A percentile compares a stretch with the other conserved stretches of the same genome.
These are phyloP conservation scores for Lactarius evosmus DNA, from an alignment of 768 basidiomycete species.

Conservation along the genomic window DNA sequence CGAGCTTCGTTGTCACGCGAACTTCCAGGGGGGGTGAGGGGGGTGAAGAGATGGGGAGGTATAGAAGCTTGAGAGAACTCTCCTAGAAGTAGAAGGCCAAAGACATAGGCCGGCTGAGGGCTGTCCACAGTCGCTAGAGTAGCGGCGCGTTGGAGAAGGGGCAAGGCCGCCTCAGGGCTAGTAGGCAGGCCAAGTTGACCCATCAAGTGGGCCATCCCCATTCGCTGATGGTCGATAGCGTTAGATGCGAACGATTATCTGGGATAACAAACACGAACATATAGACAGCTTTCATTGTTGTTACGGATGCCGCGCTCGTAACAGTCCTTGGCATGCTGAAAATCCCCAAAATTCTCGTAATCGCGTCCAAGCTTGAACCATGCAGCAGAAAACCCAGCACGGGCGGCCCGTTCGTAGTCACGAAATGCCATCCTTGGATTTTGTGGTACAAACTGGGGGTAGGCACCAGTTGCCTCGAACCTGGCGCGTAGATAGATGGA, in stretches of 20 bases:
- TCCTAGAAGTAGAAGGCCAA: slow-evolving; percentile 78
- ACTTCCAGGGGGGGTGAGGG: slow-evolving; percentile 51
- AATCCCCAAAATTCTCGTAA: slow-evolving; percentile 85
- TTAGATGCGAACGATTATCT: slow-evolving; percentile 15
- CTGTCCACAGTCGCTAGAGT: slow-evolving; percentile 66
- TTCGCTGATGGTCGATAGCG: slow-evolving; percentile 48
- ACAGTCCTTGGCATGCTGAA: slow-evolving; percentile 71
- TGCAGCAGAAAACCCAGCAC: slow-evolving; percentile 69
- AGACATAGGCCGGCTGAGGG: slow-evolving; percentile 87
- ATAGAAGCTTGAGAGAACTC: slow-evolving; percentile 73
- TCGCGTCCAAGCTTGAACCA: slow-evolving; percentile 93
- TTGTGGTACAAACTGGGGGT: slow-evolving; percentile 58
- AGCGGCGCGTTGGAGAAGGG: slow-evolving; percentile 75
- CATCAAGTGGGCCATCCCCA: slow-evolving; percentile 90
- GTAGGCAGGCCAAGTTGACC: slow-evolving; percentile 73
- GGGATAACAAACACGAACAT: slow-evolving; percentile 41
- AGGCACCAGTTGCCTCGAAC: slow-evolving; percentile 68
- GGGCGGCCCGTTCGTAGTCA: slow-evolving; percentile 82
- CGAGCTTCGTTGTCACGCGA: slow-evolving; percentile 60
- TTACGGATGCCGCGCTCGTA: slow-evolving; percentile 78
- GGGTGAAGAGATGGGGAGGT: slow-evolving; percentile 47
- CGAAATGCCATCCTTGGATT: slow-evolving; percentile 82
- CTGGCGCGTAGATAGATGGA: slow-evolving; percentile 75
- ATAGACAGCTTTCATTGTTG: slow-evolving; percentile 75
- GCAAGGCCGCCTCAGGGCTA: slow-evolving; percentile 56